Base-by-base conservation (phyloP, 148 eudicot species). In the Nepenthes mirabilis region DNA sequence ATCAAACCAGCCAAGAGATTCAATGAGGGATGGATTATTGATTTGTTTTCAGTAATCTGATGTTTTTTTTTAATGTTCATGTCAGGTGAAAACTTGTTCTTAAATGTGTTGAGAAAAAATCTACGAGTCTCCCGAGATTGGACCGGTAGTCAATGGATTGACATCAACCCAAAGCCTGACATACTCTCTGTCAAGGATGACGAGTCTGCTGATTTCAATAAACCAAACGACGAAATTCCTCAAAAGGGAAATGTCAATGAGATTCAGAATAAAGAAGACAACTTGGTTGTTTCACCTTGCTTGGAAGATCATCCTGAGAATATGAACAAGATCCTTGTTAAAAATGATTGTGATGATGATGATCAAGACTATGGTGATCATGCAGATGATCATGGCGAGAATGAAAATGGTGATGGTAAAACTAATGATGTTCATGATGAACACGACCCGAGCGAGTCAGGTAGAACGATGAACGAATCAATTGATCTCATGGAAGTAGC, bases 91-190 rank as follows among this genome's bases (percentile, higher is more conserved):
- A 81, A 72, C 57, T 64, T 84, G 69, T 71, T 73, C 70, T 48
- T 93, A 55, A 71, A 65, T 59, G 70, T 83, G 64, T 68, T 68
- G 12, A 66, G 37, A 65, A 77, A 77, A 63, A 70, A 84, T 62
- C 59, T 87, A 7, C 80, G 97, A 65, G 73, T 84, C 68, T 90
- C 97, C 56, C 77, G 83, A 68, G 97, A 90, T 65, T 90, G 97
- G 95, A 59, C 77, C 47, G 85, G 75, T 9, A 87, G 83, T 23
- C 71, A 73, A 55, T 90, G 97, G 97, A 69, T 84, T 10, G 85
- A 82, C 68, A 63, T 90, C 14, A 76, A 72, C 56, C 51, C 74
- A n/a, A 84, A 87, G 11, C 74, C 61, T 8, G 72, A 84, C 52
- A 75, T 90, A 63, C 75, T 81, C 43, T 66, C 70, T 2, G 53